Evolutionary conservation across 2,329 filamentous ascomycete species (phyloP), one percentile per base, ranked within the genome.

Genomic region (Botrytis deweyae): DNA sequence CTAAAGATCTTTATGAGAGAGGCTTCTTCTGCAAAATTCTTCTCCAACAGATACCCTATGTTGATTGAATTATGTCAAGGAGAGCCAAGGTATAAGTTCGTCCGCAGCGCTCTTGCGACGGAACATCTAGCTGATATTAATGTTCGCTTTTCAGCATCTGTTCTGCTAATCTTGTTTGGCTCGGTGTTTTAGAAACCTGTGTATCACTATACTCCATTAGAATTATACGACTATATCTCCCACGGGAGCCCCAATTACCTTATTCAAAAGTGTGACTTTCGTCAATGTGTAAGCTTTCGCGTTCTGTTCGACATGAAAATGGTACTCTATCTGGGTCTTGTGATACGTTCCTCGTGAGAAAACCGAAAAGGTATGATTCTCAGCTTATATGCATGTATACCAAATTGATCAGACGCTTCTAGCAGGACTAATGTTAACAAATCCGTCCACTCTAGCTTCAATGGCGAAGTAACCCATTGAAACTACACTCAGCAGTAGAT

Each of bases 201-300:
- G 4, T n/a, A 16, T n/a, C 25, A 7, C 7, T n/a, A 6, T 5
- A 55, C 2, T n/a, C 1, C 25, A 16, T 6, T n/a, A 0, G 1
- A n/a, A 52, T 10, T 5, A 14, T n/a, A n/a, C 12, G 4, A n/a
- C 2, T 16, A 55, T n/a, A 6, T 5, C 25, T n/a, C 25, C 5
- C 25, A n/a, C 49, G 2, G 12, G 25, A 16, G 4, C 49, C 14
- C 5, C 25, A 55, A n/a, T 55, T 5, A 52, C 5, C 22, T n/a
- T 5, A 3, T n/a, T 4, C 49, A 5, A n/a, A 14, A 52, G 25
- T n/a, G 49, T 55, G 49, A 16, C 25, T n/a, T n/a, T n/a, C 2
- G 25, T 16, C 2, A 16, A 16, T 25, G 3, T n/a, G n/a, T 1
- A 55, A n/a, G 49, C 25, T 55, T 52, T 52, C 2, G 22, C 25